These are phyloP conservation scores for Pleurotus djamor DNA, from an alignment of 768 basidiomycete species.

Conservation along the genomic window DNA sequence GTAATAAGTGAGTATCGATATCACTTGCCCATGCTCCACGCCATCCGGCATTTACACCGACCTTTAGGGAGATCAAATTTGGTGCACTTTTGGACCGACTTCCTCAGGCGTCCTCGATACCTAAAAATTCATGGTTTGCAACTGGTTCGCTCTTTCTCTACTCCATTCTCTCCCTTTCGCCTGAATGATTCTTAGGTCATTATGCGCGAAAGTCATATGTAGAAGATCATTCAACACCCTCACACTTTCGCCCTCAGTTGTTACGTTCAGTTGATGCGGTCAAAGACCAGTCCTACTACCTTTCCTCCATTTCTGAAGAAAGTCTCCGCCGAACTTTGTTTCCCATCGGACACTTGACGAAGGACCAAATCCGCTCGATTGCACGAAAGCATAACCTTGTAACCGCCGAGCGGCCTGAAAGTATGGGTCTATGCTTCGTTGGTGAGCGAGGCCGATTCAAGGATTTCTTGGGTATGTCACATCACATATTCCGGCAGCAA, in stretches of 20 bases:
- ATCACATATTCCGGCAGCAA: not conserved
- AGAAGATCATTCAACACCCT: conserved; percentile 22
- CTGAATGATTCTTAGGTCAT: conserved; percentile 53
- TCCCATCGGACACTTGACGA: conserved; percentile 67
- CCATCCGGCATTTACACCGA: not conserved
- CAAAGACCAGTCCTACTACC: conserved; percentile 94
- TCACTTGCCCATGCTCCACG: not conserved
- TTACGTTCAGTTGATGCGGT: conserved; percentile 49
- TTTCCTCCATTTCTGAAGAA: conserved; percentile 71
- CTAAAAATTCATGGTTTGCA: conserved; percentile 66
- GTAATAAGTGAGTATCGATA: conserved; percentile 66
- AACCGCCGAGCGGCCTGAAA: conserved; percentile 77
- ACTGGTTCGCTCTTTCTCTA: conserved; percentile 52
- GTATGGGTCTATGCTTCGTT: conserved; percentile 95
- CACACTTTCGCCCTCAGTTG: conserved; percentile 43
- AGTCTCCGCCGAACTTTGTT: conserved; percentile 73
- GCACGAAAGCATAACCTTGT: conserved; percentile 62
- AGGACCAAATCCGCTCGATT: conserved; percentile 70
- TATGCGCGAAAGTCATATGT: conserved; percentile 69
- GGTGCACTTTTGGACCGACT: conserved; percentile 75
- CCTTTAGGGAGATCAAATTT: conserved; percentile 83
- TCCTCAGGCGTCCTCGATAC: conserved; percentile 21
- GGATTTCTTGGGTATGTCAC: conserved; percentile 63
- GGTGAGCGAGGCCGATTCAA: conserved; percentile 75
- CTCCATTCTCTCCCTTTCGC: not conserved